Percentiles rank a stretch among this genome's conserved stretches.
These are phyloP conservation scores for Suillus bovinus DNA, from an alignment of 768 basidiomycete genomes.

Conservation along the genomic window DNA sequence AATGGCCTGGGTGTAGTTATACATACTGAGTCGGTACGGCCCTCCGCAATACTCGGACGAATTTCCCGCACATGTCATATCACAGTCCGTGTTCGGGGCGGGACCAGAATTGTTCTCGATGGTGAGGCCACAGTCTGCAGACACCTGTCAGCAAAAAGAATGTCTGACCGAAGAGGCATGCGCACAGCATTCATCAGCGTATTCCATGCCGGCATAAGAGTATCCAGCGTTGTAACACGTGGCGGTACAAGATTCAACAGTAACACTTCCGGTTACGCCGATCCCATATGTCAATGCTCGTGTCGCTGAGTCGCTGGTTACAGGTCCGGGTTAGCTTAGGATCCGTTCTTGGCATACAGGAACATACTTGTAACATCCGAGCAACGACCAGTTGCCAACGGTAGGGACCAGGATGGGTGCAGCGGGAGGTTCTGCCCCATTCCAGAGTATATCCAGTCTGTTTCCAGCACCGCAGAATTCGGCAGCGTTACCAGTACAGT, in stretches of 20 bases:
- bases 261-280: conserved; percentile 43
- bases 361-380: conserved; percentile 74
- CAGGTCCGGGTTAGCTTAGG: conserved; percentile 1
- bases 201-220: conserved; percentile 45
- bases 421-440: conserved; percentile 54
- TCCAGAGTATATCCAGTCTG: conserved; percentile 66
- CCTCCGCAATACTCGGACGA: conserved; percentile 72
- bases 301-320: conserved; percentile 36
- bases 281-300: conserved; percentile 35
- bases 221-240: conserved; percentile 46
- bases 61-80: conserved; percentile 67
- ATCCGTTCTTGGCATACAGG: not conserved
- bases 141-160: not conserved
- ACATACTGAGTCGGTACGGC: conserved; percentile 62
- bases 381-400: conserved; percentile 64
- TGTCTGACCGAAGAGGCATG: conserved; percentile 5
- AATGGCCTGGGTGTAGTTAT: conserved; percentile 68
- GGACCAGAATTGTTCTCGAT: conserved; percentile 29
- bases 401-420: conserved; percentile 52
- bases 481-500: conserved; percentile 57
- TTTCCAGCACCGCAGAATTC: conserved; percentile 64
- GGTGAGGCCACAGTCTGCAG: conserved; percentile 19
- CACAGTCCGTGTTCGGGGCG: conserved; percentile 53
- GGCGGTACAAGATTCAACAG: conserved; percentile 48
- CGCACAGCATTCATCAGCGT: conserved; percentile 51